phyloP scores from a whole-genome alignment of 1,139 yeast genomes.

The Sugiyamaella sp. region DNA sequence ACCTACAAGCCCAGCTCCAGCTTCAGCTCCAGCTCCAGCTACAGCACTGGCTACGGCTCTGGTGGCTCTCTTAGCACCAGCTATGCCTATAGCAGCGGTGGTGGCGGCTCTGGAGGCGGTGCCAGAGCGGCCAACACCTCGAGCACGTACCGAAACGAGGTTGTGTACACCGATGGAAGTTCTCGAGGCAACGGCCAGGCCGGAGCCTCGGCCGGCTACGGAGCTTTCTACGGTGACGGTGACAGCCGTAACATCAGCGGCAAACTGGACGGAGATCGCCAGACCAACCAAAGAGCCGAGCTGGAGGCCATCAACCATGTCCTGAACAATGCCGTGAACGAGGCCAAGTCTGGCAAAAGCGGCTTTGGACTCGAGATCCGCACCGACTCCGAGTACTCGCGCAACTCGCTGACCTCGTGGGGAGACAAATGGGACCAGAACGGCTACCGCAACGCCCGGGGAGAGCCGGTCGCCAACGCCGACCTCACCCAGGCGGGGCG shows the following conservation, averaged over 20 bases:
- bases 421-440: conserved; percentile 53
- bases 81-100: neutral
- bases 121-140: too few relatives aligned
- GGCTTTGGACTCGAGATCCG: conserved; percentile 37
- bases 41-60: too few relatives aligned
- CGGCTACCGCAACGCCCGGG: conserved; percentile 54
- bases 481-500: conserved; percentile 49
- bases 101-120: neutral
- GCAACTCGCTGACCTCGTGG: conserved; percentile 56
- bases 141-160: conserved; percentile 13
- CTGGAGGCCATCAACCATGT: conserved; percentile 67
- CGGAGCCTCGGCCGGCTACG: conserved; percentile 63
- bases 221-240: conserved; percentile 64
- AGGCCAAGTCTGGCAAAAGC: conserved; percentile 9
- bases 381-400: conserved; percentile 64
- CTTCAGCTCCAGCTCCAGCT: too few relatives aligned
- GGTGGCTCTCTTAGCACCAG: too few relatives aligned
- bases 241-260: conserved; percentile 59
- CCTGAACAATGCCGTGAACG: conserved; percentile 43
- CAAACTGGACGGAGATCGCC: conserved; percentile 51
- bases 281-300: conserved; percentile 85
- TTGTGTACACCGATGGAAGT: conserved; percentile 74
- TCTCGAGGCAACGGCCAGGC: conserved; percentile 55
- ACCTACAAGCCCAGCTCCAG: too few relatives aligned
- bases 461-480: conserved; percentile 53